Evolutionary conservation across 371 early-diverging fungal genomes (phyloP).

Genomic region (Mucor ambiguus): DNA sequence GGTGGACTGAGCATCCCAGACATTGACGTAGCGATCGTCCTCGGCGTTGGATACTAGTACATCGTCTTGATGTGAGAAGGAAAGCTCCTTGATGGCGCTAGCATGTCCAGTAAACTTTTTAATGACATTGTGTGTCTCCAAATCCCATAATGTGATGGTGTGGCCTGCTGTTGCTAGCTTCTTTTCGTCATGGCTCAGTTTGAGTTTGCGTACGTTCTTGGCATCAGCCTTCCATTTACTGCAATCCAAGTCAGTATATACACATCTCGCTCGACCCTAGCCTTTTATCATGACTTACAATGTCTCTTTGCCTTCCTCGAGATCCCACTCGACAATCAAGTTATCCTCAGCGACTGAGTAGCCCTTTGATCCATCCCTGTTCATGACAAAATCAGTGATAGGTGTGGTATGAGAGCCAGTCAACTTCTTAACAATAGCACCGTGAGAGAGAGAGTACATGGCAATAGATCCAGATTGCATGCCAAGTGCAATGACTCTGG

Average conservation of each 20-base stretch:
- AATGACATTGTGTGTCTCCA: constrained; percentile 48
- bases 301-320: constrained; percentile 58
- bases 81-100: constrained; percentile 57
- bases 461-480: constrained; percentile 66
- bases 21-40: constrained; percentile 77
- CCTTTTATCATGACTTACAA: constrained; percentile 28
- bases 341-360: constrained; percentile 73
- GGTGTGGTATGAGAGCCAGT: constrained; percentile 61
- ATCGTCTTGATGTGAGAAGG: constrained; percentile 62
- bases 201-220: constrained; percentile 59
- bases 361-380: constrained; percentile 57
- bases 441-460: constrained; percentile 69
- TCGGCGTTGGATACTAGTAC: constrained; percentile 68
- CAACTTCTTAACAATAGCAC: constrained; percentile 57
- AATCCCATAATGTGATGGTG: constrained; percentile 69
- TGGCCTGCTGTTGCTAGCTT: constrained; percentile 68
- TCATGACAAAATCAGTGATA: constrained; percentile 71
- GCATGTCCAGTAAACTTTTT: constrained; percentile 80
- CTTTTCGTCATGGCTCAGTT: constrained; percentile 62
- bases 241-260: neutral
- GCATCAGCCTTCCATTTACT: constrained; percentile 67
- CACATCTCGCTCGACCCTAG: neutral
- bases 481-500: constrained; percentile 66
- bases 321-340: constrained; percentile 74
- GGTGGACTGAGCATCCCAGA: constrained; percentile 70